These are phyloP conservation scores for Sechiopsis laciniata DNA, from an alignment of 306 rosid species.

Conservation along the genomic window DNA sequence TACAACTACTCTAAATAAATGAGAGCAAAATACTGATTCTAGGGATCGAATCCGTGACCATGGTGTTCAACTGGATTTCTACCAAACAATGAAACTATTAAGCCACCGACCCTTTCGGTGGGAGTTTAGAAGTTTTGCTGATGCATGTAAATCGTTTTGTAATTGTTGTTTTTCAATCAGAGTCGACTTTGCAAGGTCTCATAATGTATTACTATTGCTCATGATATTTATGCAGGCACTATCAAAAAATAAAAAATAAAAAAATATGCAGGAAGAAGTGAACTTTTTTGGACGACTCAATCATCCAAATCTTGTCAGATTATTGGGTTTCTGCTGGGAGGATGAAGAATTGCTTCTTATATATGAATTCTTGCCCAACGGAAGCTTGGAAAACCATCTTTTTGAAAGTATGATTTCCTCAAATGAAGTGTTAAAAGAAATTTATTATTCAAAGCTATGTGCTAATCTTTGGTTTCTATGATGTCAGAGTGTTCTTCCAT, in stretches of 20 bases:
- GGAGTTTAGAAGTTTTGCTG: slow-evolving; percentile 6
- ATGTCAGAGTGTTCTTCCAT: slow-evolving; percentile 43
- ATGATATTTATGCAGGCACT: too few relatives aligned
- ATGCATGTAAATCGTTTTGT: not conserved
- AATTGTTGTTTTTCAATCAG: not conserved
- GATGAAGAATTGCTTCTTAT: slow-evolving; percentile 71
- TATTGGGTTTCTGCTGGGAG: slow-evolving; percentile 72
- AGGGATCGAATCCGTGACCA: too few relatives aligned
- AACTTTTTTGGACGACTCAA: slow-evolving; percentile 67
- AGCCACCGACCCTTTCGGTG: too few relatives aligned
- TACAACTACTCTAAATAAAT: too few relatives aligned
- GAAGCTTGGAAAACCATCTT: slow-evolving; percentile 90
- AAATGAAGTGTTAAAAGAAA: not conserved
- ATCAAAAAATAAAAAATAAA: too few relatives aligned
- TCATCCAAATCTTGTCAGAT: slow-evolving; percentile 79
- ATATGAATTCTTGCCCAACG: slow-evolving; percentile 75
- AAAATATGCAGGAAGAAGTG: slow-evolving; percentile 75
- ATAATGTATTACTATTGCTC: slow-evolving; percentile 3
- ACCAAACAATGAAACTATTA: too few relatives aligned
- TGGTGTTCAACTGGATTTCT: too few relatives aligned
- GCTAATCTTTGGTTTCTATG: slow-evolving; percentile 14
- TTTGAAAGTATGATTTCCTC: slow-evolving; percentile 58
- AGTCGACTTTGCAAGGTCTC: not conserved
- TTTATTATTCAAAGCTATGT: not conserved
- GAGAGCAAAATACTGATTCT: too few relatives aligned